Evolutionary conservation across 1,284 basidiomycete genomes (phyloP).

Genomic region (Rhodotorula sp.): DNA sequence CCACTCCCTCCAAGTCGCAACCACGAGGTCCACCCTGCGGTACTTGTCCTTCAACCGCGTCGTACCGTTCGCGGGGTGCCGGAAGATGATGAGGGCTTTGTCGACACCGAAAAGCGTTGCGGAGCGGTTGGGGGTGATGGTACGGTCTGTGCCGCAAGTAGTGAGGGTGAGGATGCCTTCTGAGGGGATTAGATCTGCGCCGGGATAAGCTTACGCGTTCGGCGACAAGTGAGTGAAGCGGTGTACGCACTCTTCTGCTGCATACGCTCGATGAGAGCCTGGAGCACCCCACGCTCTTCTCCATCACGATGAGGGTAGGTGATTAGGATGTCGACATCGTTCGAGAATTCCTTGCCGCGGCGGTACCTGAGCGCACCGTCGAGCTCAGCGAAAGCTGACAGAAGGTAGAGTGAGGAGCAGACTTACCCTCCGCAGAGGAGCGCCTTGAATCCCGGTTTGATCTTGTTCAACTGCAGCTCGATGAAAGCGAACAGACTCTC

Average conservation of each 20-base stretch:
- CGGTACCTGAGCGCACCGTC: slow-evolving; percentile 60
- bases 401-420: slow-evolving; percentile 1
- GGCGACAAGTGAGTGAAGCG: too few relatives aligned
- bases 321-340: slow-evolving; percentile 71
- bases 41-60: slow-evolving; percentile 43
- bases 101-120: slow-evolving; percentile 32
- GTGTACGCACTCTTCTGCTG: slow-evolving; percentile 16
- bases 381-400: neutral
- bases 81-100: slow-evolving; percentile 32
- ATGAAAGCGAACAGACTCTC: slow-evolving; percentile 49
- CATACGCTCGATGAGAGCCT: slow-evolving; percentile 17
- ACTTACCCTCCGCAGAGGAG: slow-evolving; percentile 69
- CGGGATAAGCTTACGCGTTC: too few relatives aligned
- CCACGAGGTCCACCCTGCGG: slow-evolving; percentile 70
- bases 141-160: slow-evolving; percentile 18
- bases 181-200: slow-evolving; percentile 25
- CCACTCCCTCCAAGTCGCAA: slow-evolving; percentile 64
- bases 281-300: slow-evolving; percentile 24
- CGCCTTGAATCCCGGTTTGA: slow-evolving; percentile 62
- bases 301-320: slow-evolving; percentile 49
- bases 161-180: slow-evolving; percentile 20
- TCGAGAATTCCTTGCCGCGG: slow-evolving; percentile 66
- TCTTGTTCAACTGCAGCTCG: slow-evolving; percentile 58
- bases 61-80: slow-evolving; percentile 53
- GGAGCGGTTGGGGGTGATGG: slow-evolving; percentile 7